Percentiles rank a stretch among this genome's conserved stretches.
Conservation (phyloP, 805 yeast species). For the Metschnikowia dekortorum region DNA sequence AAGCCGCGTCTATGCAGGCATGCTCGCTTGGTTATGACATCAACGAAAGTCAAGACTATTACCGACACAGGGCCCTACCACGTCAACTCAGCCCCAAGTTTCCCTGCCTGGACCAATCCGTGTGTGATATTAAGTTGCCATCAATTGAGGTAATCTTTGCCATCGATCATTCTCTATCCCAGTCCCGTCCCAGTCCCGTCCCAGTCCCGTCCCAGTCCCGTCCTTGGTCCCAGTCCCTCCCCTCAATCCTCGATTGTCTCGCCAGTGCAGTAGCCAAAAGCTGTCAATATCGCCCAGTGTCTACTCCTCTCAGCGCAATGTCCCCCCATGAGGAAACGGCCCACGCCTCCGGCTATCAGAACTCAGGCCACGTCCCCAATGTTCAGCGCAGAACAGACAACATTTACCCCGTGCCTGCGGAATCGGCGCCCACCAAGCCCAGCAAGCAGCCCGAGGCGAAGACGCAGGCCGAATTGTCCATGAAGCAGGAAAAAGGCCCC, state of each 20-base stretch:
- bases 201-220: too few species aligned
- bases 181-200: too few species aligned
- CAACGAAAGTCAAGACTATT: background rate
- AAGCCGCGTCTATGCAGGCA: conserved; percentile 1
- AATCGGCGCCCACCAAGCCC: background rate
- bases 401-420: conserved; percentile 2
- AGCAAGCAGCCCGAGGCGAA: conserved; percentile 4
- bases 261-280: too few species aligned
- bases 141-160: too few species aligned
- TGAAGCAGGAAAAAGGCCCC: background rate
- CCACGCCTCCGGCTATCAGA: background rate
- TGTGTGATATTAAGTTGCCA: too few species aligned
- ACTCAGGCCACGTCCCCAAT: conserved; percentile 4
- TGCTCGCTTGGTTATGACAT: conserved; percentile 3
- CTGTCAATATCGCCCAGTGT: too few species aligned
- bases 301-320: background rate
- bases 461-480: background rate
- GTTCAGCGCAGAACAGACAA: conserved; percentile 2
- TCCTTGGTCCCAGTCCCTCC: too few species aligned
- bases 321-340: background rate
- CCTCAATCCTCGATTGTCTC: too few species aligned
- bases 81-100: too few species aligned
- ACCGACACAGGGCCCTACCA: background rate
- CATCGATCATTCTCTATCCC: too few species aligned
- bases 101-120: too few species aligned